Base-by-base conservation (phyloP, 352 stramenopile species). In the Pilasporangium apinafurcum region DNA sequence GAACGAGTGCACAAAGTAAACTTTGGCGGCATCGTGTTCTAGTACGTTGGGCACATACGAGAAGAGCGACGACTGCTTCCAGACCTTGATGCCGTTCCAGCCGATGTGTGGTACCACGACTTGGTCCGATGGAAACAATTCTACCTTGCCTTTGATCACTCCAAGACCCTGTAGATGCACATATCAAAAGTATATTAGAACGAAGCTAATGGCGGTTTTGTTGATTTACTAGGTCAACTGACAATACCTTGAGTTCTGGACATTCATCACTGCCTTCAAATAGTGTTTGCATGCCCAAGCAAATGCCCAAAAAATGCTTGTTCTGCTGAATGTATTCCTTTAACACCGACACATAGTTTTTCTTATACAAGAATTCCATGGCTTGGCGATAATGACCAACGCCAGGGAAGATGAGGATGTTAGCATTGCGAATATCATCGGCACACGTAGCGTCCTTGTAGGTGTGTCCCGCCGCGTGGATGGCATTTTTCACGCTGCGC, bases 1-100 rank as follows among this genome's bases (percentile, higher is more conserved):
- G 63, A 95, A 99, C 40, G 94, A 98, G 75, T 99, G 96, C 33
- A 99, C 96, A 77, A 99, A 99, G 71, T 99, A 99, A 3, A 96
- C 76, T 32, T 84, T 83, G 16, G 65, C 59, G 22, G 56, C 49
- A 32, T 64, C 50, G 35, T 59, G 48, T 7, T 62, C 45, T 5
- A 68, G 62, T n/a, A 52, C 52, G 1, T 48, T 13, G 2, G 77
- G 51, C 25, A 85, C 29, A 5, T 71, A 38, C 31, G 67, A 56
- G 18, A 92, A 86, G 14, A 94, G 58, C 21, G 64, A 56, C 48
- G 81, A 93, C 25, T 84, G 54, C 59, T 98, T 96, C 59, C 90
- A 91, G 21, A 79, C 56, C 25, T 77, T 91, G n/a, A 97, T 45
- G 20, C 90, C 94, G 71, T 99, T 99, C 96, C 96, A 99, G 49